These are phyloP conservation scores for Xylaria bambusicola DNA, from an alignment of 495 filamentous ascomycete genomes.

Conservation along the genomic window DNA sequence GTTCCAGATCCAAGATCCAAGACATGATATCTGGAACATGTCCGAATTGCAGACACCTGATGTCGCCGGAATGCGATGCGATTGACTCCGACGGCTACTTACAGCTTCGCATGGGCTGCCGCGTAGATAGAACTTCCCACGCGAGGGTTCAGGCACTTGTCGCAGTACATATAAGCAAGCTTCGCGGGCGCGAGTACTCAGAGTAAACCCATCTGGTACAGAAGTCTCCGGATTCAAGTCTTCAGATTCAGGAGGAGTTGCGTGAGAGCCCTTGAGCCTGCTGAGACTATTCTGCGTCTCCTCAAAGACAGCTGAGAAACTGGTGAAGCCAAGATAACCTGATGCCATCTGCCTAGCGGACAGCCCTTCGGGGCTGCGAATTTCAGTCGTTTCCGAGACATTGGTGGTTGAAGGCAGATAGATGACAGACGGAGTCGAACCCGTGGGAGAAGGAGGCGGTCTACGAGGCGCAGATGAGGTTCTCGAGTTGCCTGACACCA, in stretches of 20 bases:
- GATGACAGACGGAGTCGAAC: background rate
- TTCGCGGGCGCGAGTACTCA: conserved; percentile 23
- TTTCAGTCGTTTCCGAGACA: conserved; percentile 1
- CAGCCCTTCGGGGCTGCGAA: conserved; percentile 32
- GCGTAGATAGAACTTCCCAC: conserved; percentile 15
- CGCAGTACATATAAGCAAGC: conserved; percentile 47
- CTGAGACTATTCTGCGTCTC: conserved; percentile 39
- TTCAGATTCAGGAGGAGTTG: conserved; percentile 30
- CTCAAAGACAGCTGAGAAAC: conserved; percentile 51
- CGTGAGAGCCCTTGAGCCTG: conserved; percentile 18
- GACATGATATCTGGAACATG: too few species aligned
- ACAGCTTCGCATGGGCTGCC: conserved; percentile 16
- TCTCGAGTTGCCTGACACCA: conserved; percentile 10
- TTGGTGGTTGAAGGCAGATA: background rate
- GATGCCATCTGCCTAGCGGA: conserved; percentile 40
- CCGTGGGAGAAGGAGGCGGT: conserved; percentile 19
- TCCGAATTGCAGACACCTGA: too few species aligned
- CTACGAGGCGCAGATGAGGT: conserved; percentile 15
- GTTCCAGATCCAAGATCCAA: too few species aligned
- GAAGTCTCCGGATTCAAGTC: conserved; percentile 24
- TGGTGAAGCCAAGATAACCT: conserved; percentile 54
- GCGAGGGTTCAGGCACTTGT: conserved; percentile 40
- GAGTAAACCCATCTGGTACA: conserved; percentile 1
- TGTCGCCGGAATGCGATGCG: background rate
- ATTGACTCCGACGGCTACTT: background rate